Evolutionary conservation across 2,329 filamentous ascomycete species (phyloP), one percentile per base, ranked within the genome.

Genomic region (Diaporthe sp.): DNA sequence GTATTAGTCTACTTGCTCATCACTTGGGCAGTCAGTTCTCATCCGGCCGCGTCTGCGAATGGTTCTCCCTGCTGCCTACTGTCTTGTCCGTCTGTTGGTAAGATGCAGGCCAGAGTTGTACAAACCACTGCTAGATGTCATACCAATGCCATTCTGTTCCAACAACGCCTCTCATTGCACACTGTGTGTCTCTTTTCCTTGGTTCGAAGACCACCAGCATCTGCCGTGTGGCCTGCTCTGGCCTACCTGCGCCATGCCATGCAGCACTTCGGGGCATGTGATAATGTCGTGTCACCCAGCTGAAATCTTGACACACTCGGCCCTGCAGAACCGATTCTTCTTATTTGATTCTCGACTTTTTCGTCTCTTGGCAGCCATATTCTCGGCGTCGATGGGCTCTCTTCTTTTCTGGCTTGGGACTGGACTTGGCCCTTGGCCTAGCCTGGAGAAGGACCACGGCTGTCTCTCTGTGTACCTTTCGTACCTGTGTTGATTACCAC

Each of bases 221-320:
- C 44, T 53, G 47, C 22, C 17, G 20, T 51, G 44, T 39, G n/a
- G 28, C 28, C 47, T 53, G 65, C 22, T 25, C 44, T 51, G n/a
- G 25, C 25, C 39, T 42, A 4, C 15, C 53, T 51, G 31, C 22
- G 63, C 42, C 47, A 51, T 39, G 63, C 44, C 65, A 37, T 68
- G 65, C 47, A 53, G n/a, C 49, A 55, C 15, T 25, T 51, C 2
- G 34, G 22, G 65, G 37, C 61, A 65, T 55, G 49, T 70, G 65
- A 53, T 42, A 28, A 55, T n/a, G n/a, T 28, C n/a, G 39, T 55
- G 65, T 53, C 34, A 70, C 65, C 47, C n/a, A 28, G n/a, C 47
- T 10, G 13, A 25, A 25, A 34, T 12, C 31, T 37, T 37, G 65
- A 68, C 47, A 47, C 61, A 28, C 37, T 55, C 49, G 15, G 49